These are phyloP conservation scores for Lathyrus aphaca DNA, from an alignment of 306 rosid genomes.

Conservation along the genomic window DNA sequence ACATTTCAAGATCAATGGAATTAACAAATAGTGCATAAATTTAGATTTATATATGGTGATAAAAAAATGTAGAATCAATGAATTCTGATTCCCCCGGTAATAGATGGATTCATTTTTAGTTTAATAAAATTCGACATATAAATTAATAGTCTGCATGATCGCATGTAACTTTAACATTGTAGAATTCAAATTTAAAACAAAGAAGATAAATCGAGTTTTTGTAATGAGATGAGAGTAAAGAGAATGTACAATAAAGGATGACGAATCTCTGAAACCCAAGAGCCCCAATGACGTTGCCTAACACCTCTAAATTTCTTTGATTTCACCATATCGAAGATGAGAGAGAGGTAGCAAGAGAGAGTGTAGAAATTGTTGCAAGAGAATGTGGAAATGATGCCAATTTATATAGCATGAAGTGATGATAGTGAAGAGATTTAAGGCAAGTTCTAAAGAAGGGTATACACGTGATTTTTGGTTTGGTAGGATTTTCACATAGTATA, in stretches of 20 bases:
- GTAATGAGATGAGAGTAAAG: slow-evolving; percentile 30
- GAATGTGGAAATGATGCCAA: slow-evolving; percentile 35
- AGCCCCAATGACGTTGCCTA: slow-evolving; percentile 92
- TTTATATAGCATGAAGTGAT: slow-evolving; percentile 31
- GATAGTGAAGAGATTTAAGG: slow-evolving; percentile 39
- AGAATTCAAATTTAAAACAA: background rate
- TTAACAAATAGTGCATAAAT: background rate
- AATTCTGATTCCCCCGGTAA: too few species aligned
- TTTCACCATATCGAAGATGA: slow-evolving; percentile 45
- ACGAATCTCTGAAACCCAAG: slow-evolving; percentile 93
- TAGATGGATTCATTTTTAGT: too few species aligned
- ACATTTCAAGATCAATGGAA: slow-evolving; percentile 1
- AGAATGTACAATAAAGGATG: slow-evolving; percentile 71
- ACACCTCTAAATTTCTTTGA: slow-evolving; percentile 84
- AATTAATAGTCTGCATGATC: background rate
- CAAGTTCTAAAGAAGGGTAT: slow-evolving; percentile 33
- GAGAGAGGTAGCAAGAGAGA: slow-evolving; percentile 8
- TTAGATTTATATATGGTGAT: background rate
- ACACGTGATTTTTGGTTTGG: slow-evolving; percentile 44
- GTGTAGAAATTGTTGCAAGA: slow-evolving; percentile 20
- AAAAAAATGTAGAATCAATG: background rate
- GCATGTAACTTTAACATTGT: background rate
- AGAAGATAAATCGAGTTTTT: background rate
- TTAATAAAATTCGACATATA: too few species aligned
- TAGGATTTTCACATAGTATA: slow-evolving; percentile 34